Base-by-base conservation (phyloP, 2,329 filamentous ascomycete genomes). In the Teratosphaeria gauchensis region DNA sequence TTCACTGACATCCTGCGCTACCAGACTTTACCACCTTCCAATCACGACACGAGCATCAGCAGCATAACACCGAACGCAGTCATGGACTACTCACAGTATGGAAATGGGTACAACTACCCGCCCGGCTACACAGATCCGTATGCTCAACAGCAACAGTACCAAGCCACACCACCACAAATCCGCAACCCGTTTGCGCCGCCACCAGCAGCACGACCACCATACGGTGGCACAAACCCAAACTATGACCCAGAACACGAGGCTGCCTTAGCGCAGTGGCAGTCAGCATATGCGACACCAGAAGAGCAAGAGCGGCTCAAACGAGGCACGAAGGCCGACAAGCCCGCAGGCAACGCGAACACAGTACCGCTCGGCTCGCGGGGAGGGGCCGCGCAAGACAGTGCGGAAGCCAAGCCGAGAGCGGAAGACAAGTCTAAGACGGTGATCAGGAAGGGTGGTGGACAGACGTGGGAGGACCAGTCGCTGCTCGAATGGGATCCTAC, bases 401-500 rank as follows among this genome's bases (percentile, higher is more conserved):
- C 53, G 9, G 46, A 38, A 9, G 38, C 57, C 28, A 55, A 54
- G 35, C 2, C 52, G 8, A 33, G 31, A 5, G 32, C 28, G 1
- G 60, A 56, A 31, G 59, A 61, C 16, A 63, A 63, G 69, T 84
- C 89, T 67, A 92, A 92, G 75, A 99, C 94, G 0, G 94, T 99
- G 0, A 80, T 90, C 54, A 88, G 94, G 46, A 83, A 88, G 61
- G 94, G 92, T 55, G 94, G 94, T 62, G 94, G 94, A 58, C 90
- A 95, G 77, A 88, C 85, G 59, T 99, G 94, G 94, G 87, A 88
- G 28, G 94, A 99, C 72, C 82, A 89, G 58, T 83, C 88, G 0
- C 83, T 99, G 3, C 82, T 97, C 1, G 94, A 97, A 72, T 99
- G 94, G 94, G 92, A 97, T 70, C 92, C 92, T 1, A 84, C 88